Conservation (phyloP, 352 stramenopile species). For the Phytophthora kernoviae region DNA sequence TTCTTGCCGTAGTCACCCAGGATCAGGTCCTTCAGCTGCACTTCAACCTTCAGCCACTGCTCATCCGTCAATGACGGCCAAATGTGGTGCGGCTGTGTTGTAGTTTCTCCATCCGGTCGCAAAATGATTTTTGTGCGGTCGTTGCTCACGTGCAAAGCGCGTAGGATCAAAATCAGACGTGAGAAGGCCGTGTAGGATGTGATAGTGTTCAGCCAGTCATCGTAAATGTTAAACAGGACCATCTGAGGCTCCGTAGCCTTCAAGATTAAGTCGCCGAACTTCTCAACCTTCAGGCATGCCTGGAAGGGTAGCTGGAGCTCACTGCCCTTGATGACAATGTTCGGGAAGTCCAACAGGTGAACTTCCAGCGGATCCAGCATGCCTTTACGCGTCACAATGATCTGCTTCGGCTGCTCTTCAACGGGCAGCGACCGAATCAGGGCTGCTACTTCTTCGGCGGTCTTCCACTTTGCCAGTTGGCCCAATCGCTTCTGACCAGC, state of each 20-base stretch:
- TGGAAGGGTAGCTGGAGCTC: conserved; percentile 99
- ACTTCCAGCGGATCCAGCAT: conserved; percentile 99
- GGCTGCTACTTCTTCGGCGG: conserved; percentile 99
- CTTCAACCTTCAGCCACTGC: conserved; percentile 99
- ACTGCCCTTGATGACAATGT: conserved; percentile 99
- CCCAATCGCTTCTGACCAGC: conserved; percentile 99
- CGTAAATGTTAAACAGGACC: conserved; percentile 99
- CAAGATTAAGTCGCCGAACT: conserved; percentile 99
- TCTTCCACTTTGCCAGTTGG: conserved; percentile 99
- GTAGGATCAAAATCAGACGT: conserved; percentile 98
- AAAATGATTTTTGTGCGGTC: conserved; percentile 97
- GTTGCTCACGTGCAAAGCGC: conserved; percentile 97
- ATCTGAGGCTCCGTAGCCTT: conserved; percentile 99
- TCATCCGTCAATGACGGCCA: conserved; percentile 99
- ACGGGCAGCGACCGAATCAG: conserved; percentile 99
- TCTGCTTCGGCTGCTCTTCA: conserved; percentile 99
- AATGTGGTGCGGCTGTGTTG: conserved; percentile 99
- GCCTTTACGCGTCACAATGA: conserved; percentile 99
- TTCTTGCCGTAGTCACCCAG: conserved; percentile 99
- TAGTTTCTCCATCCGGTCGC: conserved; percentile 97
- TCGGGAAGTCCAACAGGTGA: conserved; percentile 99
- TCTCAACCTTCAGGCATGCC: conserved; percentile 99
- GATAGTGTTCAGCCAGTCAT: conserved; percentile 99
- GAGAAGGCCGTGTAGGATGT: conserved; percentile 99
- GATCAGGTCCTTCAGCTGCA: conserved; percentile 99